phyloP scores from a whole-genome alignment of 1,284 basidiomycete species.

The Trametes sp. region DNA sequence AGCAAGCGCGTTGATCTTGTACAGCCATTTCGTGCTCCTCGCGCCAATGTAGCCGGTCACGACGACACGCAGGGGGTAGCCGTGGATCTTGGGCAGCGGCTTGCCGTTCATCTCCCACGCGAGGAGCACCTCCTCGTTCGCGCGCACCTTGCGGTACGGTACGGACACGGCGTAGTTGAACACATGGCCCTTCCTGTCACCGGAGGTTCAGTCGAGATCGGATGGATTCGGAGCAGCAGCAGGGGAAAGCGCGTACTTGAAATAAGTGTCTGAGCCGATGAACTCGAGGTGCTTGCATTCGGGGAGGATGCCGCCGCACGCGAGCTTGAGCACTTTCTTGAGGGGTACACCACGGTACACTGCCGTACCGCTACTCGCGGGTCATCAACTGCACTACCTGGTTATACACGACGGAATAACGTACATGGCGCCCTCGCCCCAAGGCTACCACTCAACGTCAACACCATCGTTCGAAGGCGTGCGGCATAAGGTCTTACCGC shows the following conservation, averaged over 20 bases:
- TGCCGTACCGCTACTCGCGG: conserved; percentile 37
- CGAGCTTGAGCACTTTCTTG: conserved; percentile 60
- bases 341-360: conserved; percentile 58
- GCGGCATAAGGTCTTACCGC: conserved; percentile 38
- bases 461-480: not conserved
- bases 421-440: conserved; percentile 65
- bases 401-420: conserved; percentile 16
- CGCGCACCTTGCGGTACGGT: conserved; percentile 58
- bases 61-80: conserved; percentile 60
- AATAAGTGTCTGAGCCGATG: conserved; percentile 65
- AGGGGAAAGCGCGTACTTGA: conserved; percentile 49
- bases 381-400: not conserved
- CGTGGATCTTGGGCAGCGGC: conserved; percentile 61
- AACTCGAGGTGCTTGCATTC: conserved; percentile 62
- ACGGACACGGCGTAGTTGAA: conserved; percentile 65
- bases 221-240: not conserved
- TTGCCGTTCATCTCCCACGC: conserved; percentile 68
- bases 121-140: conserved; percentile 60
- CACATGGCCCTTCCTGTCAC: conserved; percentile 52
- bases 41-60: conserved; percentile 68
- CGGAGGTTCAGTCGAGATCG: not conserved
- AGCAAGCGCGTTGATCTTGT: conserved; percentile 57
- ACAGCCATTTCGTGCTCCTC: conserved; percentile 64
- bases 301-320: conserved; percentile 57
- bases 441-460: conserved; percentile 40